Base-by-base conservation (phyloP, 306 rosid genomes). In the Corylus heterophylla region DNA sequence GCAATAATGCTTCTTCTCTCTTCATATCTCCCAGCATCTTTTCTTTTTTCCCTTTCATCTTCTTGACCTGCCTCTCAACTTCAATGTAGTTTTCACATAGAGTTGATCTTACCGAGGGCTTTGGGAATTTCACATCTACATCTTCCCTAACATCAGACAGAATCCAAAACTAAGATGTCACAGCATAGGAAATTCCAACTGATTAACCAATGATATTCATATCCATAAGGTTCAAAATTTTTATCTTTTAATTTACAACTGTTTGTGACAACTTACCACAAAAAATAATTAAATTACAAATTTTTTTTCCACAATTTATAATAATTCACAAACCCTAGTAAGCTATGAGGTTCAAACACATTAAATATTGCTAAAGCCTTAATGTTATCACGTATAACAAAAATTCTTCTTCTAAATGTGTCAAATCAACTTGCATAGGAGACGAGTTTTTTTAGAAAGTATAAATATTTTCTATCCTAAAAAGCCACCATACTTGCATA, bases 91-190 rank as follows among this genome's bases (percentile, higher is more conserved):
- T 75, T 75, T 90, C 92, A 61, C 83, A 81, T 51, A 74, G 82
- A 76, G 42, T 59, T 54, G 89, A 82, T 66, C 81, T 79, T 63
- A 48, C 85, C 7, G 80, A 72, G 12, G 87, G 79, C 78, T 69
- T 81, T 14, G 92, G 94, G 79, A 95, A 95, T 85, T 88, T 91
- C 90, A 92, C 89, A 77, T 66, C 85, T 72, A 88, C 85, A 54
- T 83, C 92, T 80, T 90, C 94, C 94, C 98, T 95, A 85, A 77
- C 51, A 86, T 37, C 85, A 90, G 42, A 85, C n/a, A 63, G 22
- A 67, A 78, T 71, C n/a, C 2, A 74, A 68, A 71, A 52, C 45
- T 73, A 59, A 68, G 76, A 75, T 45, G 29, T 67, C 45, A 29
- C 37, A 69, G 70, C 67, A 17, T 39, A 73, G 11, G 20, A 76